These are phyloP conservation scores for Coniferiporia sulphurascens DNA, from an alignment of 1,284 basidiomycete species.

Conservation along the genomic window DNA sequence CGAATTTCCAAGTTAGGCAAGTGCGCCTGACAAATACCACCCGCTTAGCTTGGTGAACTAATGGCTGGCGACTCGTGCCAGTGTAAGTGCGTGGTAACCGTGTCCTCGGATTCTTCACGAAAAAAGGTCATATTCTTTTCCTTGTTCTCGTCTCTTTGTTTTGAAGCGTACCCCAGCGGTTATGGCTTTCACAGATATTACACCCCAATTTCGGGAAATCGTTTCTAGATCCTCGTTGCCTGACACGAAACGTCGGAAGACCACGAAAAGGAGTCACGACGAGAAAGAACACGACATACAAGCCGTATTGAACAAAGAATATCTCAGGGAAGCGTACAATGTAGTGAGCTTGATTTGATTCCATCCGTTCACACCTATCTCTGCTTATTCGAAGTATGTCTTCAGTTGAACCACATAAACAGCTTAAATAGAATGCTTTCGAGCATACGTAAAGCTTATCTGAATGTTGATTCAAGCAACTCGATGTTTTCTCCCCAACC, in stretches of 20 bases:
- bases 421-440: conserved; percentile 66
- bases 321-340: conserved; percentile 65
- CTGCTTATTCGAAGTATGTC: conserved; percentile 1
- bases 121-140: too few relatives aligned
- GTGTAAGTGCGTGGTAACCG: conserved; percentile 14
- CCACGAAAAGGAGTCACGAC: conserved; percentile 31
- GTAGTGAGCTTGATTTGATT: conserved; percentile 45
- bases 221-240: conserved; percentile 43
- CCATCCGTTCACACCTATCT: not conserved
- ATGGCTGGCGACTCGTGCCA: conserved; percentile 17
- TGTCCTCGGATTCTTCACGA: not conserved
- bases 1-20: not conserved
- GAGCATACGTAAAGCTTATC: conserved; percentile 70
- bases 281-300: conserved; percentile 33
- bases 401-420: conserved; percentile 65
- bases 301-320: conserved; percentile 53
- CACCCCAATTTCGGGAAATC: conserved; percentile 52
- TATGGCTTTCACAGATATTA: conserved; percentile 50
- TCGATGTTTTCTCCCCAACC: conserved; percentile 45
- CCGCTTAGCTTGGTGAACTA: conserved; percentile 19
- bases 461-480: conserved; percentile 63
- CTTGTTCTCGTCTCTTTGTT: conserved; percentile 1
- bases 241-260: conserved; percentile 49
- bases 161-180: not conserved
- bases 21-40: not conserved